Evolutionary conservation across 345 rosid species (phyloP).

Genomic region (Geranium brycei): DNA sequence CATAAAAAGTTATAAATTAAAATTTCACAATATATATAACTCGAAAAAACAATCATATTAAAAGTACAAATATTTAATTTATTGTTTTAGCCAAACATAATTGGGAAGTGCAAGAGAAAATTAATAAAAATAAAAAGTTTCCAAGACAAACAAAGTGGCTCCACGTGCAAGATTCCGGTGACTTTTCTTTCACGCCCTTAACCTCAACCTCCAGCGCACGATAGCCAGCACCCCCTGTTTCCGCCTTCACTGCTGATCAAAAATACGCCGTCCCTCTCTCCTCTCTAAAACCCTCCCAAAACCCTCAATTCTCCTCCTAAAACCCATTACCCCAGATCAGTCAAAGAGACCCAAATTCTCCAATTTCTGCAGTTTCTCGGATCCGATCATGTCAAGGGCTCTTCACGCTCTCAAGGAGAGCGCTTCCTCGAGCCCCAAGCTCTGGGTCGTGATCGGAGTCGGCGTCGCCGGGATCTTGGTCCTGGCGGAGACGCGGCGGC

Average conservation of each 20-base stretch:
- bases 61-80: too few relatives aligned
- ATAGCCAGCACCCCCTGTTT: not conserved
- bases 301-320: slow-evolving; percentile 2
- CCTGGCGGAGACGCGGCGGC: slow-evolving; percentile 54
- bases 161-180: not conserved
- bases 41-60: too few relatives aligned
- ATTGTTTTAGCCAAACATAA: not conserved
- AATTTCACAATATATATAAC: too few relatives aligned
- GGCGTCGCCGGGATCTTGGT: slow-evolving; percentile 62
- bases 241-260: not conserved
- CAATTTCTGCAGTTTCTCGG: not conserved
- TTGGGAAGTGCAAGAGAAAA: too few relatives aligned
- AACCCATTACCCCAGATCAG: not conserved
- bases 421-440: slow-evolving; percentile 51
- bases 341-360: too few relatives aligned
- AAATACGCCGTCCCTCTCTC: not conserved
- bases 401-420: slow-evolving; percentile 29
- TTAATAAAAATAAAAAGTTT: not conserved
- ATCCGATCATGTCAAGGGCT: slow-evolving; percentile 29
- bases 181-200: not conserved
- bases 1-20: too few relatives aligned
- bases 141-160: not conserved
- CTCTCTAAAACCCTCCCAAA: slow-evolving; percentile 12
- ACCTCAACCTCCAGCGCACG: not conserved
- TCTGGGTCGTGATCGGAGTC: slow-evolving; percentile 69